Base-by-base conservation (phyloP, 495 filamentous ascomycete genomes). In the Xylaria intraflava region DNA sequence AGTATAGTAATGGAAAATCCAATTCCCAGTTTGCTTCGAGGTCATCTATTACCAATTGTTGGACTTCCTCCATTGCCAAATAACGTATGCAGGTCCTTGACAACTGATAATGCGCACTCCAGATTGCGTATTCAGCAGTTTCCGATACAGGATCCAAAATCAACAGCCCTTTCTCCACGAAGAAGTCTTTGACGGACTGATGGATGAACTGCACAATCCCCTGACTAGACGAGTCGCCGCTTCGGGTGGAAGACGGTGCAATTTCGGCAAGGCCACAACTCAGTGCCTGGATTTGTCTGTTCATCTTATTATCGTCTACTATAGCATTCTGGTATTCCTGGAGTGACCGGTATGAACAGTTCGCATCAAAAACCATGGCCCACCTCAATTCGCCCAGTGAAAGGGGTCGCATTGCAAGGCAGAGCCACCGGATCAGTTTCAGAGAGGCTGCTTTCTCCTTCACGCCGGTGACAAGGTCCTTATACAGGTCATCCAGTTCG, bases 151-250 rank as follows among this genome's bases (percentile, higher is more conserved):
- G 31, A 4, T 22, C 20, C 9, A 36, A 19, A n/a, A 0, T 29
- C n/a, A 17, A 20, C 1, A 68, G 53, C 23, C 64, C 65, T 17
- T 58, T 58, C 19, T 59, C 33, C 35, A 63, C 17, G 26, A 72
- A 63, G 41, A 70, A 74, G 50, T 73, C 69, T 41, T 69, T 66
- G 59, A 73, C 67, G 35, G 70, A 65, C 47, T 69, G 62, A 57
- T 73, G 72, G 22, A 73, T 69, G 43, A 74, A 69, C 48, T 72
- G 70, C 10, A 68, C 65, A 55, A 59, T 53, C 36, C 49, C 50
- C 23, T 23, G 27, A 23, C 49, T 40, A 46, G 33, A 59, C 11
- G 68, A 55, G 51, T 70, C 69, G 20, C 56, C 65, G 33, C 19
- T 41, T 10, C 38, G 7, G 0, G 19, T 41, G 11, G 10, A 19